phyloP scores from a whole-genome alignment of 1,284 basidiomycete species.

The Vanrija sp. region DNA sequence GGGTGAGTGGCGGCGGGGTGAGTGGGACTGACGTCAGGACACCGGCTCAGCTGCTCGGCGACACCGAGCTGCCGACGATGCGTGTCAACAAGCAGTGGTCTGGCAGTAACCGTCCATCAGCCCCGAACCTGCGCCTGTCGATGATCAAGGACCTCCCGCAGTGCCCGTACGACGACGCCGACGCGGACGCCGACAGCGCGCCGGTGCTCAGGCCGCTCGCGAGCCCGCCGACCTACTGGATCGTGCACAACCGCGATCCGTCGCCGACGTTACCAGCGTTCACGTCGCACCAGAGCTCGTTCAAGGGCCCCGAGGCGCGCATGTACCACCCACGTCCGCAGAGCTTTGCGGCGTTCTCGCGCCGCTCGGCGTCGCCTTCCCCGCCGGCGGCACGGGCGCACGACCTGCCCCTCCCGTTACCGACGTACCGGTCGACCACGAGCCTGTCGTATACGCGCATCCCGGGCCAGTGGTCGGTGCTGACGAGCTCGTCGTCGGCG shows the following conservation, averaged over 20 bases:
- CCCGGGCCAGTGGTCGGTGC: background rate
- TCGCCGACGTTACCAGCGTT: background rate
- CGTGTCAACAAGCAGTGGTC: background rate
- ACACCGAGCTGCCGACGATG: too few relatives aligned
- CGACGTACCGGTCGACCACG: background rate
- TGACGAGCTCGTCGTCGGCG: background rate
- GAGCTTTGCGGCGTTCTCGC: slow-evolving; percentile 10
- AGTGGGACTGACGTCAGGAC: slow-evolving; percentile 1
- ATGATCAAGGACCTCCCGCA: background rate
- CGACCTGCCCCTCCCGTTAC: background rate
- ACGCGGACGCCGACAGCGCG: background rate
- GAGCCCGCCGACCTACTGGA: background rate
- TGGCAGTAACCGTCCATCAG: too few relatives aligned
- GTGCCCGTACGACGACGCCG: background rate
- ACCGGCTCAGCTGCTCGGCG: slow-evolving; percentile 4
- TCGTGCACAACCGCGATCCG: background rate
- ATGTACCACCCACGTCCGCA: slow-evolving; percentile 2
- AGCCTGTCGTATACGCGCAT: background rate
- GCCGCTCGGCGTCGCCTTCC: background rate
- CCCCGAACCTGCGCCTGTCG: background rate
- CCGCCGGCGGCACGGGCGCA: too few relatives aligned
- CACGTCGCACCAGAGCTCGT: background rate
- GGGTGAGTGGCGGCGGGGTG: background rate
- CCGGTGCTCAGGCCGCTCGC: background rate
- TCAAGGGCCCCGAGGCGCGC: background rate